Conservation (phyloP, 2,329 filamentous ascomycete genomes). For the Epichloe gansuensis region DNA sequence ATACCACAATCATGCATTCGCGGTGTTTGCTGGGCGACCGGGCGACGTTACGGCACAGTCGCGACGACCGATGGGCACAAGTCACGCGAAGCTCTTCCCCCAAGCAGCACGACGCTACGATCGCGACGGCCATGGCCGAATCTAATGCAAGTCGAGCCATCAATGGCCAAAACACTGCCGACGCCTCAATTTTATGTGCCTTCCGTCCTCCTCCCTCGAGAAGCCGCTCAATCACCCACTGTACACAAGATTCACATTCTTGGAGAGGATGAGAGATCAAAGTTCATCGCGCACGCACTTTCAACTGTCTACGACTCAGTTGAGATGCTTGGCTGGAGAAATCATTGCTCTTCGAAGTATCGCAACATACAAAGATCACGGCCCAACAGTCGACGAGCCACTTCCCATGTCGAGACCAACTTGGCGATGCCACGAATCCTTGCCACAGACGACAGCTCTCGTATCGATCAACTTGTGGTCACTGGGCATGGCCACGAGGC, state of each 20-base stretch:
- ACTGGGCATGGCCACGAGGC: conserved; percentile 43
- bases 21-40: conserved; percentile 27
- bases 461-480: conserved; percentile 61
- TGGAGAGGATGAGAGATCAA: conserved; percentile 27
- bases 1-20: conserved; percentile 29
- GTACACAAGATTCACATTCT: conserved; percentile 30
- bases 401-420: conserved; percentile 12
- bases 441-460: conserved; percentile 24
- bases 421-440: conserved; percentile 7
- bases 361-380: conserved; percentile 17
- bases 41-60: conserved; percentile 19
- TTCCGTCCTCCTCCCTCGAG: conserved; percentile 22
- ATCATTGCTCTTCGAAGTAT: conserved; percentile 16
- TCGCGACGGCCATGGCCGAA: conserved; percentile 13
- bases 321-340: conserved; percentile 20
- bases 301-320: conserved; percentile 29
- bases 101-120: conserved; percentile 9
- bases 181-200: conserved; percentile 20
- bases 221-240: conserved; percentile 18
- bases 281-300: conserved; percentile 28
- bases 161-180: conserved; percentile 1
- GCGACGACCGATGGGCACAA: conserved; percentile 12
- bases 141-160: conserved; percentile 9
- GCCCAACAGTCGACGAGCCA: conserved; percentile 9
- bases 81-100: conserved; percentile 11